Evolutionary conservation across 257 asterid species (phyloP).

Genomic region (Perilla frutescens): DNA sequence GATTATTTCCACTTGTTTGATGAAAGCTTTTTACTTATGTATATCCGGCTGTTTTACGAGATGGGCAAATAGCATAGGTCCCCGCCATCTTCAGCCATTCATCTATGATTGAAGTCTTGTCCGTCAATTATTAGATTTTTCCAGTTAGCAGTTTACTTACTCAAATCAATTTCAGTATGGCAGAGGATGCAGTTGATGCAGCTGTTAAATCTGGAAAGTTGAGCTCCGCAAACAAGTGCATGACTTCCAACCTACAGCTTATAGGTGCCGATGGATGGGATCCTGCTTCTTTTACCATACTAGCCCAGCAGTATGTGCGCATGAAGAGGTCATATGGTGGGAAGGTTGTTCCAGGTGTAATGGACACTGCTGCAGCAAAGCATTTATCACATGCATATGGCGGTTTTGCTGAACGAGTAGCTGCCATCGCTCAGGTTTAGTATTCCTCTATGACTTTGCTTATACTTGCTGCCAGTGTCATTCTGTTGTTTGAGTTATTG

Average conservation of each 20-base stretch:
- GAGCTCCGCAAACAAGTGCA: conserved; percentile 69
- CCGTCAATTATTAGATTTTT: conserved; percentile 20
- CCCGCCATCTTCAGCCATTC: conserved; percentile 5
- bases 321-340: conserved; percentile 79
- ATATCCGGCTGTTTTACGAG: conserved; percentile 10
- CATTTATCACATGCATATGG: conserved; percentile 98
- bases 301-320: conserved; percentile 90
- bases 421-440: conserved; percentile 90
- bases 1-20: conserved; percentile 12
- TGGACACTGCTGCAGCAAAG: conserved; percentile 95
- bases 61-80: conserved; percentile 18
- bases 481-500: not conserved
- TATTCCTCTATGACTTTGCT: conserved; percentile 24
- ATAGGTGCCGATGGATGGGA: conserved; percentile 98
- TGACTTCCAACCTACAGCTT: conserved; percentile 73
- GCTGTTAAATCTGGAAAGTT: conserved; percentile 88
- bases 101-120: conserved; percentile 17
- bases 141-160: conserved; percentile 35
- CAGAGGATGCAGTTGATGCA: conserved; percentile 93
- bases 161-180: conserved; percentile 73
- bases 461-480: not conserved
- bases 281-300: conserved; percentile 81
- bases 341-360: conserved; percentile 88
- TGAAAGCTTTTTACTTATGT: conserved; percentile 22
- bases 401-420: conserved; percentile 79